phyloP scores from a whole-genome alignment of 345 rosid genomes.

The Pelargonium nanum region DNA sequence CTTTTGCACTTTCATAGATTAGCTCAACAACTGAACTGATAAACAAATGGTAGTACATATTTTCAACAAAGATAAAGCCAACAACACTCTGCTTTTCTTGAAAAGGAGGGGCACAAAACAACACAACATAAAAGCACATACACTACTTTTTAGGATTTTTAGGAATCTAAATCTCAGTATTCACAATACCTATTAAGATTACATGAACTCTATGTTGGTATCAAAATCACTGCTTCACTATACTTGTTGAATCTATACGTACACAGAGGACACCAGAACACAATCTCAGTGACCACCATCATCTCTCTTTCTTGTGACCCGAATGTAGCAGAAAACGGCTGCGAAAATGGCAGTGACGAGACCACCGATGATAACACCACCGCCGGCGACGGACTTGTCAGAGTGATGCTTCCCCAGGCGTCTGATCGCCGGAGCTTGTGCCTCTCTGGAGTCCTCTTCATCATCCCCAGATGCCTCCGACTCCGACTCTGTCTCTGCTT shows the following conservation, averaged over 20 bases:
- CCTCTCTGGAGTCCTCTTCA: constrained; percentile 8
- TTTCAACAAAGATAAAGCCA: background rate
- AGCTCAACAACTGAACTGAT: background rate
- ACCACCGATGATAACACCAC: constrained; percentile 59
- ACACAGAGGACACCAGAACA: no score
- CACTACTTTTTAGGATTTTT: background rate
- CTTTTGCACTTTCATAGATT: background rate
- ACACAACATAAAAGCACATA: background rate
- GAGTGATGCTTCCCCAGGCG: constrained; percentile 35
- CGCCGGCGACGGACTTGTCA: constrained; percentile 43
- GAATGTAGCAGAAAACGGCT: constrained; percentile 50
- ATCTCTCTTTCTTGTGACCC: constrained; percentile 43
- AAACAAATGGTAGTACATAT: no score
- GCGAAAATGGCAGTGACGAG: constrained; percentile 49
- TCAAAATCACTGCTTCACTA: background rate
- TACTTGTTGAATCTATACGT: no score
- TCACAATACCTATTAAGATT: background rate
- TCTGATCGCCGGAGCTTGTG: constrained; percentile 37
- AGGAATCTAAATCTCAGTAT: background rate
- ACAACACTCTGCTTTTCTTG: background rate
- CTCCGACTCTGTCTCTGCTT: constrained; percentile 4
- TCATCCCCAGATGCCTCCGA: background rate
- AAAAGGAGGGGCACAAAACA: background rate
- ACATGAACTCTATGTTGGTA: background rate
- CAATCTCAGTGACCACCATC: constrained; percentile 11